A percentile compares a stretch with the other conserved stretches of the same genome.
Evolutionary conservation across 208 protist genomes (phyloP).

Genomic region (Trypanosoma vivax): DNA sequence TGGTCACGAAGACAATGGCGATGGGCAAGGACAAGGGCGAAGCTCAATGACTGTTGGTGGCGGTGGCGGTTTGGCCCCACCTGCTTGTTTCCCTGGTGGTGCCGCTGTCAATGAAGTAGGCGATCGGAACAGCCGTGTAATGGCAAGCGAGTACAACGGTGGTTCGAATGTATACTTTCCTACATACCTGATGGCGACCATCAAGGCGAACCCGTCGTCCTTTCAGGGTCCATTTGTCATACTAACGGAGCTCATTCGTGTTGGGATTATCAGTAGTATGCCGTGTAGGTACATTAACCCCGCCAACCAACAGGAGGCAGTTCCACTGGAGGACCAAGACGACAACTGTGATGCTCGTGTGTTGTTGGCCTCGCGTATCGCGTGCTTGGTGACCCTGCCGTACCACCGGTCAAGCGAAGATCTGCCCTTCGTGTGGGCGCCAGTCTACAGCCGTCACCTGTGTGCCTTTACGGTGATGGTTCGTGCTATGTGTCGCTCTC

Average conservation of each 20-base stretch:
- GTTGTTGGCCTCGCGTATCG: conserved; percentile 70
- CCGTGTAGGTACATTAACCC: conserved; percentile 42
- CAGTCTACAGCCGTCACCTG: conserved; percentile 83
- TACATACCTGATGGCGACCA: conserved; percentile 21
- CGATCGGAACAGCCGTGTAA: neutral
- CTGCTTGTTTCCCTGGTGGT: neutral
- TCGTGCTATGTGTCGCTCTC: conserved; percentile 56
- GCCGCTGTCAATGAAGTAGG: too few species aligned
- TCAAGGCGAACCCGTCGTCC: conserved; percentile 40
- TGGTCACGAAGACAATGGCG: too few species aligned
- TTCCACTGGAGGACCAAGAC: conserved; percentile 14
- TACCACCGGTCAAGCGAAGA: conserved; percentile 36
- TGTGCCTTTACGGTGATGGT: conserved; percentile 80
- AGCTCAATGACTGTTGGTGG: neutral
- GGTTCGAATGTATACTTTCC: conserved; percentile 40
- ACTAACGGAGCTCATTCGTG: conserved; percentile 67
- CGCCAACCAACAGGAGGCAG: conserved; percentile 6
- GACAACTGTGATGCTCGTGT: conserved; percentile 23
- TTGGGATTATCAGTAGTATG: conserved; percentile 42
- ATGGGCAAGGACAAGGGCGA: too few species aligned
- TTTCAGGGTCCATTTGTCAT: conserved; percentile 67
- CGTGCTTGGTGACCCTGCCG: conserved; percentile 58
- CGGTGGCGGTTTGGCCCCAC: neutral
- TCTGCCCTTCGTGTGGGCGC: conserved; percentile 54
- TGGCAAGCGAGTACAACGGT: conserved; percentile 2